Evolutionary conservation across 2,329 filamentous ascomycete species (phyloP), one percentile per base, ranked within the genome.

Genomic region (Emmonsia crescens): DNA sequence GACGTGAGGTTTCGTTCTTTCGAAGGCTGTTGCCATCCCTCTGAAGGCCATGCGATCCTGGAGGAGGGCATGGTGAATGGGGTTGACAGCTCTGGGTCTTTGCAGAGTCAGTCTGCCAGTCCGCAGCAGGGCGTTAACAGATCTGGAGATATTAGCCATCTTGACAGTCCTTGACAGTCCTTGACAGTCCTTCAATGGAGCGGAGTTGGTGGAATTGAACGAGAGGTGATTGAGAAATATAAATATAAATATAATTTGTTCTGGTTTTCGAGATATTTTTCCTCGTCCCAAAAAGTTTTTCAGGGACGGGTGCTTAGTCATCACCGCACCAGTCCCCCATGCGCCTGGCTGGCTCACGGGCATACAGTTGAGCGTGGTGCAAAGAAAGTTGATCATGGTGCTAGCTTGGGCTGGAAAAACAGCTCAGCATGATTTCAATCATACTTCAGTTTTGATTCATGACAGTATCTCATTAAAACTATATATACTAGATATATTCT

Each of bases 1-100:
- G 68, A 99, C 93, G 77, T 99, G 94, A 63, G 94, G 94, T 84
- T 99, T 99, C 74, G 82, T 86, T 74, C 94, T 87, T 83, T 95
- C 86, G 75, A 89, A 99, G 66, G 76, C 82, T 63, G 80, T 81
- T 63, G 84, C 85, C 74, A 86, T 83, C 69, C 79, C 79, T 75
- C 84, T 79, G 66, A 71, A 73, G 64, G 73, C 73, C 66, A 76
- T 71, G 70, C 73, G 73, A 71, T 80, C 74, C 66, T 73, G 74
- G 66, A 73, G 70, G 65, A 80, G 77, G 67, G 77, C 76, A 74
- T 77, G 77, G 64, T 91, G 89, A 69, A 96, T 81, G 60, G 91
- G 89, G 79, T 89, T 93, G 74, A 84, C 78, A 69, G 82, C 81
- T 74, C 82, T 85, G 74, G 85, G 83, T 71, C 84, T 82, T 76